Conservation (phyloP, 257 asterid genomes). For the Fraxinus excelsior region DNA sequence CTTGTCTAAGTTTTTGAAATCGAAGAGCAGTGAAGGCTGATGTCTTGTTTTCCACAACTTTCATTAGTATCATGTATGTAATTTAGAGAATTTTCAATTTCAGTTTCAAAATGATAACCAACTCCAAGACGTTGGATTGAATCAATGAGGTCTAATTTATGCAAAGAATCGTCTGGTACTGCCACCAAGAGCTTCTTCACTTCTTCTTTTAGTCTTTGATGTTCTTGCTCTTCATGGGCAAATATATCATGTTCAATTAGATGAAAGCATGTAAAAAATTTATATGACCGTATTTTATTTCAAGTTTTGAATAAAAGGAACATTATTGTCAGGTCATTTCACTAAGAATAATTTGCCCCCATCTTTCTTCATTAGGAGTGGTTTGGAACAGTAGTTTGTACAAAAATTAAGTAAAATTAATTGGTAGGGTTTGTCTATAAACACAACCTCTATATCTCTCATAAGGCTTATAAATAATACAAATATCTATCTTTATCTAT, state of each 20-base stretch:
- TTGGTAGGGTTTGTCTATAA: no score
- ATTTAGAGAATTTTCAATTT: conserved; percentile 12
- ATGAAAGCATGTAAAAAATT: no score
- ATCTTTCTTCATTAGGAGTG: no score
- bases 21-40: conserved; percentile 36
- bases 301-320: neutral
- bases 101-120: conserved; percentile 25
- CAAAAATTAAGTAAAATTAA: no score
- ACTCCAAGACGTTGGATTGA: conserved; percentile 40
- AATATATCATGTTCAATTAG: conserved; percentile 11
- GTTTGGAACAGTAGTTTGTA: no score
- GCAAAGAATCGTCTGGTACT: conserved; percentile 1
- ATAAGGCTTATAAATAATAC: no score
- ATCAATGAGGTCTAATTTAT: conserved; percentile 23
- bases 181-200: conserved; percentile 15
- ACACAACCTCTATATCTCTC: no score
- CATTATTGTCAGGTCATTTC: no score
- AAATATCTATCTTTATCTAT: no score
- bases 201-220: conserved; percentile 9
- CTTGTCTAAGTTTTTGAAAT: conserved; percentile 43
- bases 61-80: neutral
- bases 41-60: neutral
- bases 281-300: no score
- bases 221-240: conserved; percentile 3
- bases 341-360: no score